phyloP scores from a whole-genome alignment of 1,284 basidiomycete species.

The Mycosarcoma maydis region DNA sequence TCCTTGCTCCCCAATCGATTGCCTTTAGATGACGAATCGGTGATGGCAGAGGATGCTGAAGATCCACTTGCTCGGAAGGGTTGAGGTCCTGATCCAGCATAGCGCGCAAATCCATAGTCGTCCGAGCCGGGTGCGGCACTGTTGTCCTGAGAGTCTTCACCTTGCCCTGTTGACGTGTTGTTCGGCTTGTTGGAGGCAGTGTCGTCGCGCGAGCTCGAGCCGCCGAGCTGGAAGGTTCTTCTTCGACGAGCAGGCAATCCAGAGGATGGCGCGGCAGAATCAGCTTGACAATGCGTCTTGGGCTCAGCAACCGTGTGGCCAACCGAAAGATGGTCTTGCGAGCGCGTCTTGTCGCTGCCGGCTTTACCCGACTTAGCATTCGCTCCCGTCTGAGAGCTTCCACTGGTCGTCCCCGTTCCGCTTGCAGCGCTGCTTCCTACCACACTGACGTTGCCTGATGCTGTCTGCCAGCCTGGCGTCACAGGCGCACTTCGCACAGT shows the following conservation, averaged over 20 bases:
- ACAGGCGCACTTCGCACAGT: conserved; percentile 60
- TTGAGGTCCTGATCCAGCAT: conserved; percentile 25
- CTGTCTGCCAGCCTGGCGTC: conserved; percentile 47
- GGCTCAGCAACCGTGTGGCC: conserved; percentile 1
- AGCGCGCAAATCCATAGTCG: conserved; percentile 22
- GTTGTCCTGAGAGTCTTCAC: neutral
- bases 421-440: conserved; percentile 45
- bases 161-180: neutral
- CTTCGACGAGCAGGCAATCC: conserved; percentile 31
- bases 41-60: conserved; percentile 8
- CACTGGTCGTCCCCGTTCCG: conserved; percentile 39
- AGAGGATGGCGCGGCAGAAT: neutral
- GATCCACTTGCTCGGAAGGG: conserved; percentile 19
- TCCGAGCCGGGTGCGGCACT: neutral
- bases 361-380: conserved; percentile 5
- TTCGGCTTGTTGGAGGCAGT: neutral
- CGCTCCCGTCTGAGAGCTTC: conserved; percentile 30
- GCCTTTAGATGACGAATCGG: conserved; percentile 24
- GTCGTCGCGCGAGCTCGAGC: conserved; percentile 14
- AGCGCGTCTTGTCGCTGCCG: neutral
- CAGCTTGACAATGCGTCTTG: conserved; percentile 4
- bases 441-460: conserved; percentile 25
- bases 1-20: conserved; percentile 32
- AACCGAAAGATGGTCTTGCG: neutral
- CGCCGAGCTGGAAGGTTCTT: conserved; percentile 42